These are phyloP conservation scores for Cenchrus americanus DNA, from an alignment of 176 grass and related monocot species.

Conservation along the genomic window DNA sequence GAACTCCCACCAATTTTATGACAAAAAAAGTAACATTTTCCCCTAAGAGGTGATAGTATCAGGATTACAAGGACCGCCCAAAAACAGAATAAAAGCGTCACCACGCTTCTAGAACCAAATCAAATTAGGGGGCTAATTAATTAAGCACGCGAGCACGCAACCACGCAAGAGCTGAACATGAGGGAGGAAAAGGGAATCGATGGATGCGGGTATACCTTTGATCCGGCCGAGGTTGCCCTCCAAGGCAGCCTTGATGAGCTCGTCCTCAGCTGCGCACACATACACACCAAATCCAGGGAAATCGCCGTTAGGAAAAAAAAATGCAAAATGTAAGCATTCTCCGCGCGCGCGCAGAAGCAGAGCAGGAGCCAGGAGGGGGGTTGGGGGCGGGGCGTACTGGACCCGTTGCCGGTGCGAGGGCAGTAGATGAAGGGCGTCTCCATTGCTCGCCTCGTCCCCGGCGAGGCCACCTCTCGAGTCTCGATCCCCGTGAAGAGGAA, in stretches of 20 bases:
- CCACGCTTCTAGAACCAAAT: neutral
- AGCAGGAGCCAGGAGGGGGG: neutral
- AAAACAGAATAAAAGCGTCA: neutral
- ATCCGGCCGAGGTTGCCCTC: slow-evolving; percentile 27
- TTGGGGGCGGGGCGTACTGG: neutral
- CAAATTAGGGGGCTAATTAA: neutral
- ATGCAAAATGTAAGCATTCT: neutral
- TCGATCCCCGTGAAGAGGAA: too few relatives aligned
- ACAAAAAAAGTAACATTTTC: neutral
- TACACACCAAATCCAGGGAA: neutral
- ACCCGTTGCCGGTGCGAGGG: neutral
- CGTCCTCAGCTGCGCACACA: neutral
- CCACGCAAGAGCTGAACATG: neutral
- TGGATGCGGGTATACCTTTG: slow-evolving; percentile 9
- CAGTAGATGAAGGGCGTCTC: neutral
- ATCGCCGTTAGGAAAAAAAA: neutral
- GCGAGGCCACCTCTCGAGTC: neutral
- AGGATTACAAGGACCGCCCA: neutral
- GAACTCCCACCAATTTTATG: neutral
- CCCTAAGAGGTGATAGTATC: neutral
- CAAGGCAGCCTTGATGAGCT: neutral
- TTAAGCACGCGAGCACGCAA: neutral
- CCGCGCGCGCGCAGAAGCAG: neutral
- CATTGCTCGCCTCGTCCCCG: neutral
- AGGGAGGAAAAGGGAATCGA: neutral